phyloP scores from a whole-genome alignment of 2,329 filamentous ascomycete species.

The Knufia fluminis region DNA sequence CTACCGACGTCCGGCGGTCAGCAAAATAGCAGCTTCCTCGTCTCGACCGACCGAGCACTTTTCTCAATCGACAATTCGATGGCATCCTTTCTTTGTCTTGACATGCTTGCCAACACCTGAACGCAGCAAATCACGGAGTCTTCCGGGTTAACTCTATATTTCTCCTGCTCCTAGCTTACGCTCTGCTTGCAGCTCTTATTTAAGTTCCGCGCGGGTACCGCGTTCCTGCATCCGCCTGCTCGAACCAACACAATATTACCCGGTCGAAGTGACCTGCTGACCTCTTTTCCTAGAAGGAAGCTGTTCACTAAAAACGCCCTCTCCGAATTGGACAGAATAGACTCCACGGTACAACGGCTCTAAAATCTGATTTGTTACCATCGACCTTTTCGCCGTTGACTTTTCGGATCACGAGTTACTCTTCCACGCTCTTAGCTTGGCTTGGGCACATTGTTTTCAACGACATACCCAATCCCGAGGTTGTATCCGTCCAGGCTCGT shows the following conservation, averaged over 20 bases:
- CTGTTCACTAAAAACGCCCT: neutral
- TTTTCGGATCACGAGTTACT: neutral
- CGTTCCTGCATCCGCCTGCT: slow-evolving; percentile 4
- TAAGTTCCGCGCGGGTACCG: slow-evolving; percentile 1
- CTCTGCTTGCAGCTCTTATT: slow-evolving; percentile 1
- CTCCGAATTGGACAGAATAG: neutral
- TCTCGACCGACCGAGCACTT: neutral
- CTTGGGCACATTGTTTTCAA: slow-evolving; percentile 1
- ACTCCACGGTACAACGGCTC: slow-evolving; percentile 1
- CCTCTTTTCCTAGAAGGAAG: neutral
- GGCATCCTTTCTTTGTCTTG: neutral
- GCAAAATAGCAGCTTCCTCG: neutral
- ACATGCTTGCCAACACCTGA: neutral
- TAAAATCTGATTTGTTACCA: slow-evolving; percentile 1
- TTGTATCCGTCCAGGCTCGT: slow-evolving; percentile 3
- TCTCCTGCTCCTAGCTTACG: neutral
- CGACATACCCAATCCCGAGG: slow-evolving; percentile 7
- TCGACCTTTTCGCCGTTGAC: neutral
- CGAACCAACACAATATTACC: slow-evolving; percentile 3
- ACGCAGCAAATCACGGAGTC: neutral
- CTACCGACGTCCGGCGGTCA: slow-evolving; percentile 2
- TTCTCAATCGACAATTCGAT: neutral
- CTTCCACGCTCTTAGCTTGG: neutral
- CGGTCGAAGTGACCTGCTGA: slow-evolving; percentile 9
- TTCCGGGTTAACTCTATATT: neutral